These are phyloP conservation scores for Phialophora macrospora DNA, from an alignment of 2,329 filamentous ascomycete species.

Conservation along the genomic window DNA sequence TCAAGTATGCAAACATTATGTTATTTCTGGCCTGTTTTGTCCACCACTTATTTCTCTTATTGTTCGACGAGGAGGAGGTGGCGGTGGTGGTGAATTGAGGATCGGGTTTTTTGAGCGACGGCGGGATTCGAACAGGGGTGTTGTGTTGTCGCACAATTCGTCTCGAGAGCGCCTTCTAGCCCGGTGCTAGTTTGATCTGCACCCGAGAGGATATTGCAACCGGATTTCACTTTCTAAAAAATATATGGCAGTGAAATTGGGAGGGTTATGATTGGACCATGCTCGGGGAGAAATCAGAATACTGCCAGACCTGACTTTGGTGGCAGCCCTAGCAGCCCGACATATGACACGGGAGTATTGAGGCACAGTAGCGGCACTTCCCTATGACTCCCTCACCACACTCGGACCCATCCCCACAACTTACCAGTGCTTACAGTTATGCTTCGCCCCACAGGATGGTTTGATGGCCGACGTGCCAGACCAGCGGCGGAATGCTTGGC, in stretches of 20 bases:
- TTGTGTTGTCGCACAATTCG: neutral
- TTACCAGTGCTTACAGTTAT: neutral
- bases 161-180: neutral
- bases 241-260: neutral
- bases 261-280: neutral
- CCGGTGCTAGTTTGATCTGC: neutral
- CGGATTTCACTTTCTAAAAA: neutral
- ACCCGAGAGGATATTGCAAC: neutral
- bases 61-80: too few species aligned
- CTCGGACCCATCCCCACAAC: too few species aligned
- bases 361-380: neutral
- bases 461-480: too few species aligned
- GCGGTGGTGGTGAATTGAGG: too few species aligned
- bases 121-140: neutral
- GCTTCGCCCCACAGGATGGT: neutral
- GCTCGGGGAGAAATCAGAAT: neutral
- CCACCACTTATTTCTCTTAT: neutral
- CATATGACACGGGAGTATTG: neutral
- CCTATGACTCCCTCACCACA: neutral
- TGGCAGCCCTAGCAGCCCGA: neutral
- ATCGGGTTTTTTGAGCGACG: neutral
- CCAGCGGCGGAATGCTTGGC: neutral
- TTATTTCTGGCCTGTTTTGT: neutral
- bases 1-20: neutral
- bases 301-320: neutral